phyloP scores from a whole-genome alignment of 495 filamentous ascomycete species.

The Ramalina intermedia region DNA sequence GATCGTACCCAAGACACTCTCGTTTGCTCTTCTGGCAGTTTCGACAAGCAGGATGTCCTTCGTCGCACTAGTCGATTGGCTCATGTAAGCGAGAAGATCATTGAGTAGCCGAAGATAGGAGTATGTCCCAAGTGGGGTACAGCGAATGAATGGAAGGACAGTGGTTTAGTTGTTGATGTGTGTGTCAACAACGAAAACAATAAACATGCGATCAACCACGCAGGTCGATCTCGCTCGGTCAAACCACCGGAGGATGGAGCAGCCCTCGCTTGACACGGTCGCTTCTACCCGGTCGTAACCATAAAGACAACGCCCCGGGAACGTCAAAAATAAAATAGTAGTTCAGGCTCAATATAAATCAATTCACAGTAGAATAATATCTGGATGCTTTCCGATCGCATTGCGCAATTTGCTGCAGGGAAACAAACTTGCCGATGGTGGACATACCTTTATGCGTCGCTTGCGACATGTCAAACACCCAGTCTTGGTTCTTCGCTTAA shows the following conservation, averaged over 20 bases:
- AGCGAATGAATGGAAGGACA: too few species aligned
- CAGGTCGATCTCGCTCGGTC: constrained; percentile 1
- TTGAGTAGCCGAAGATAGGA: too few species aligned
- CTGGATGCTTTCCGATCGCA: too few species aligned
- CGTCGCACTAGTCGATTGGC: constrained; percentile 63
- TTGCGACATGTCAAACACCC: constrained; percentile 95
- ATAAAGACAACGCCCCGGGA: constrained; percentile 3
- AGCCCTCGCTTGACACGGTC: constrained; percentile 23
- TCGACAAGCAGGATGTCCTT: constrained; percentile 83
- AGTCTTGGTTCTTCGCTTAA: constrained; percentile 95
- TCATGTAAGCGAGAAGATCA: too few species aligned
- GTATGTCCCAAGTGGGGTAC: too few species aligned
- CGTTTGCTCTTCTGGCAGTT: constrained; percentile 98
- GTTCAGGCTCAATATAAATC: too few species aligned
- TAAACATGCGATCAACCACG: too few species aligned
- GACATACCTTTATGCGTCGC: constrained; percentile 90
- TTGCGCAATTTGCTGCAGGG: too few species aligned
- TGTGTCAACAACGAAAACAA: too few species aligned
- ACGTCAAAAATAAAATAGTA: too few species aligned
- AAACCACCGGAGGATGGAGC: constrained; percentile 8
- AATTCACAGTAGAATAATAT: too few species aligned
- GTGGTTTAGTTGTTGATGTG: background rate
- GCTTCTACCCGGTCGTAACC: constrained; percentile 16
- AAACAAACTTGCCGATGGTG: background rate
- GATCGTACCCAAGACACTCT: constrained; percentile 94